A percentile compares a stretch with the other conserved stretches of the same genome.
Conservation (phyloP, 1,284 basidiomycete species). For the Rhodotorula sp. region DNA sequence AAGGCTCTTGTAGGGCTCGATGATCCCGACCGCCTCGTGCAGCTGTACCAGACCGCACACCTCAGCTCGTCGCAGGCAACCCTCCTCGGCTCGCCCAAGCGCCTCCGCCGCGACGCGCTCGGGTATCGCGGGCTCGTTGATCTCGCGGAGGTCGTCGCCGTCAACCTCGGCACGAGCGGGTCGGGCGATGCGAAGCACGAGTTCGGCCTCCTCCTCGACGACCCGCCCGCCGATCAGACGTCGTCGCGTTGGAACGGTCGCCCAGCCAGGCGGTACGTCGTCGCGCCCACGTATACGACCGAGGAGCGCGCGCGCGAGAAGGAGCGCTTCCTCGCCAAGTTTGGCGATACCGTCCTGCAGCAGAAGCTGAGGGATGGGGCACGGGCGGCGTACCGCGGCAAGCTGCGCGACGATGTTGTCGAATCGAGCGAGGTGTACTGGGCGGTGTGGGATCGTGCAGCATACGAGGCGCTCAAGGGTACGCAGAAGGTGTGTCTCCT, state of each 20-base stretch:
- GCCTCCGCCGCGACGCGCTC: slow-evolving; percentile 72
- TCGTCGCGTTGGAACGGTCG: slow-evolving; percentile 65
- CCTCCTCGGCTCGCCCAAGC: slow-evolving; percentile 30
- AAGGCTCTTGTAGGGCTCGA: slow-evolving; percentile 78
- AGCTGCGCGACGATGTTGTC: background rate
- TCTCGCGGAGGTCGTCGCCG: slow-evolving; percentile 76
- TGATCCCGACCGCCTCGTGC: slow-evolving; percentile 70
- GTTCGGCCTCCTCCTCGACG: slow-evolving; percentile 79
- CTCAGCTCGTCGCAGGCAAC: slow-evolving; percentile 20
- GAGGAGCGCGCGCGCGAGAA: slow-evolving; percentile 42
- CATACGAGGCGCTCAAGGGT: slow-evolving; percentile 64
- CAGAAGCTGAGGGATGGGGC: slow-evolving; percentile 60
- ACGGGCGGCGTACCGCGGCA: slow-evolving; percentile 64
- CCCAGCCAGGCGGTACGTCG: slow-evolving; percentile 71
- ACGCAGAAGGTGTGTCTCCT: slow-evolving; percentile 65
- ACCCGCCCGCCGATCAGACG: slow-evolving; percentile 59
- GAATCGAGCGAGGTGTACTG: slow-evolving; percentile 63
- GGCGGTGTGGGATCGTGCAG: slow-evolving; percentile 76
- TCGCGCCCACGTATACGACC: slow-evolving; percentile 70
- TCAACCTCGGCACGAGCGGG: slow-evolving; percentile 68
- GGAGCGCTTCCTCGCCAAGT: slow-evolving; percentile 81
- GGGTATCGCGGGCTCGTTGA: slow-evolving; percentile 84
- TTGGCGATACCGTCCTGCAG: slow-evolving; percentile 76
- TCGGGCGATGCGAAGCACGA: slow-evolving; percentile 53
- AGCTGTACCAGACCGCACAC: slow-evolving; percentile 56